phyloP scores from a whole-genome alignment of 345 rosid species.

The Lepidium aucheri region DNA sequence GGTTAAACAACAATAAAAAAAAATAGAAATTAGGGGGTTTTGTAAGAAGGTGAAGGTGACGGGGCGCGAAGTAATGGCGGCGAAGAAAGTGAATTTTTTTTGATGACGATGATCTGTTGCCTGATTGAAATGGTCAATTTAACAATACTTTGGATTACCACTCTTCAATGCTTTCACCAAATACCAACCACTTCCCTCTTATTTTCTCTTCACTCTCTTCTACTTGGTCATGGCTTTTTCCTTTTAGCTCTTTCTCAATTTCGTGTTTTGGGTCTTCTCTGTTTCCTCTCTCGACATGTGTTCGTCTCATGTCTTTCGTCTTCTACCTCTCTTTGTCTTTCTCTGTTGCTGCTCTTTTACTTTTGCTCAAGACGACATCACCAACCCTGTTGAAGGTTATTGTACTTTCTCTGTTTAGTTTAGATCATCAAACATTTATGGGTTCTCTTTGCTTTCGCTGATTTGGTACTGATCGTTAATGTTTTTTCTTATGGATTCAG shows the following conservation, averaged over 20 bases:
- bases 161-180: slow-evolving; percentile 20
- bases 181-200: slow-evolving; percentile 10
- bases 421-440: background rate
- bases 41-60: slow-evolving; percentile 2
- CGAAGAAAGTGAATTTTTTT: slow-evolving; percentile 1
- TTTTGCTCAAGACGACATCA: slow-evolving; percentile 41
- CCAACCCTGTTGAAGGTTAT: slow-evolving; percentile 67
- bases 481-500: slow-evolving; percentile 33
- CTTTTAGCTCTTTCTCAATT: slow-evolving; percentile 7
- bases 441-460: background rate
- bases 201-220: slow-evolving; percentile 3
- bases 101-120: background rate
- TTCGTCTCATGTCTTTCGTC: slow-evolving; percentile 6
- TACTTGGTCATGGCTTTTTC: background rate
- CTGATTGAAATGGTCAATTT: slow-evolving; percentile 13
- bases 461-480: background rate
- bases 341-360: slow-evolving; percentile 29
- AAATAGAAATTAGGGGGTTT: background rate
- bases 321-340: slow-evolving; percentile 1
- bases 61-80: slow-evolving; percentile 5
- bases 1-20: background rate
- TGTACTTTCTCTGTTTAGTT: background rate
- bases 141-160: background rate
- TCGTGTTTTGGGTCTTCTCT: background rate
- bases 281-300: slow-evolving; percentile 12